A percentile compares a stretch with the other conserved stretches of the same genome.
phyloP scores from a whole-genome alignment of 495 filamentous ascomycete genomes.

The Recurvomyces mirabilis region DNA sequence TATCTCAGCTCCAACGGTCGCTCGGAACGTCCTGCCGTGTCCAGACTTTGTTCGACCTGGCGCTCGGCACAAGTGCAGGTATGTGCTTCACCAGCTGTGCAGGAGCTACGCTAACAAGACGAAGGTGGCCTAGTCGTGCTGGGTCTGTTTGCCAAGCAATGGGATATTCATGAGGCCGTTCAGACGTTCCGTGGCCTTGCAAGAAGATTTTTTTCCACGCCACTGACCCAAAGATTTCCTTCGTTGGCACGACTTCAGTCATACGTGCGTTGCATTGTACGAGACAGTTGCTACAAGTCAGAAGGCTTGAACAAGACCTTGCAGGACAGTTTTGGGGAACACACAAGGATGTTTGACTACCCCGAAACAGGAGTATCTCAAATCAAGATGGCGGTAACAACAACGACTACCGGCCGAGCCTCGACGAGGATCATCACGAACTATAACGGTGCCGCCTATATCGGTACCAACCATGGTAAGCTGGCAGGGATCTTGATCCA shows the following conservation, averaged over 20 bases:
- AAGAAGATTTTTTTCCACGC: not conserved
- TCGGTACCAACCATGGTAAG: not conserved
- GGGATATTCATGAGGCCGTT: not conserved
- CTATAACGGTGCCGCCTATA: not conserved
- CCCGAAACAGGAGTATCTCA: not conserved
- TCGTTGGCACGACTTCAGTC: not conserved
- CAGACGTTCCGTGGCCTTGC: not conserved
- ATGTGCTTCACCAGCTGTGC: not conserved
- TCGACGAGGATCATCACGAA: not conserved
- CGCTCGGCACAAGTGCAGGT: conserved; percentile 30
- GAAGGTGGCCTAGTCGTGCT: conserved; percentile 1
- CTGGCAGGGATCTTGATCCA: not conserved
- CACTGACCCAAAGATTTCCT: not conserved
- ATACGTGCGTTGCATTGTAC: not conserved
- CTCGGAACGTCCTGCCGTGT: conserved; percentile 21
- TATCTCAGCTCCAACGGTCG: conserved; percentile 27
- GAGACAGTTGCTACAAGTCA: not conserved
- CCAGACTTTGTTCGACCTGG: conserved; percentile 29
- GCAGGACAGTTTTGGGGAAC: not conserved
- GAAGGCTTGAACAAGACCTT: not conserved
- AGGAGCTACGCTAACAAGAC: not conserved
- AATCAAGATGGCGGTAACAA: not conserved
- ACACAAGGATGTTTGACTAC: not conserved
- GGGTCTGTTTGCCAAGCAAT: not conserved
- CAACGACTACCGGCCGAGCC: not conserved